Evolutionary conservation across 1,139 yeast species (phyloP).

Genomic region (Suhomyces guaymorum): DNA sequence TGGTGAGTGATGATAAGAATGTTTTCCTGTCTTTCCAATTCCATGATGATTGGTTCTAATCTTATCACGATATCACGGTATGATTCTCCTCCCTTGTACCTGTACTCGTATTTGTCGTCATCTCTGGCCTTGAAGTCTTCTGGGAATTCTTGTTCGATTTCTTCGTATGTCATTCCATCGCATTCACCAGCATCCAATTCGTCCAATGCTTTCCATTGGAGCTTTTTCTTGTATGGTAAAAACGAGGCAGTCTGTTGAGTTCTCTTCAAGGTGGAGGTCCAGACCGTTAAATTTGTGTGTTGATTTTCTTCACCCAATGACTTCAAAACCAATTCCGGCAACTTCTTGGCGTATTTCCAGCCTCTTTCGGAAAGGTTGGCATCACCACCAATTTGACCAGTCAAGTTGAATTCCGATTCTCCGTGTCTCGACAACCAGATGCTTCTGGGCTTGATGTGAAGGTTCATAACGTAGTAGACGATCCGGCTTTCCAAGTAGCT

Average conservation of each 20-base stretch:
- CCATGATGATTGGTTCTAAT: conserved; percentile 96
- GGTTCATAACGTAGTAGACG: conserved; percentile 92
- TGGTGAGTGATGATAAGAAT: conserved; percentile 95
- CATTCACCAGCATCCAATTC: conserved; percentile 98
- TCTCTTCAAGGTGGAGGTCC: conserved; percentile 93
- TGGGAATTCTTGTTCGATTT: conserved; percentile 76
- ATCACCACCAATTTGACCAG: conserved; percentile 96
- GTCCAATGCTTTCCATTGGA: conserved; percentile 95
- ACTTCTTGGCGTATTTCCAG: conserved; percentile 74
- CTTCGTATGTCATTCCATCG: conserved; percentile 91
- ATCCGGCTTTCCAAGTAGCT: conserved; percentile 89
- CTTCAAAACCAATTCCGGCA: conserved; percentile 74
- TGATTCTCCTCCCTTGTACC: conserved; percentile 96
- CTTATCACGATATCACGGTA: conserved; percentile 94
- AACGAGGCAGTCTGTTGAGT: conserved; percentile 91
- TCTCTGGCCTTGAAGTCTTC: conserved; percentile 96
- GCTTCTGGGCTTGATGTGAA: conserved; percentile 87
- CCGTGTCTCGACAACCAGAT: conserved; percentile 97
- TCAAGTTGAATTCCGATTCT: conserved; percentile 86
- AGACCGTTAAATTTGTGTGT: conserved; percentile 74
- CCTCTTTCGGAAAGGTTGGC: conserved; percentile 87
- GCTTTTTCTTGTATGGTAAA: conserved; percentile 72
- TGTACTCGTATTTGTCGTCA: conserved; percentile 90
- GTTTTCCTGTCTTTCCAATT: conserved; percentile 93
- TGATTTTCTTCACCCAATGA: conserved; percentile 69